Evolutionary conservation across 1,139 yeast genomes (phyloP), one percentile per base, ranked within the genome.

Genomic region (Candida labiduridarum): DNA sequence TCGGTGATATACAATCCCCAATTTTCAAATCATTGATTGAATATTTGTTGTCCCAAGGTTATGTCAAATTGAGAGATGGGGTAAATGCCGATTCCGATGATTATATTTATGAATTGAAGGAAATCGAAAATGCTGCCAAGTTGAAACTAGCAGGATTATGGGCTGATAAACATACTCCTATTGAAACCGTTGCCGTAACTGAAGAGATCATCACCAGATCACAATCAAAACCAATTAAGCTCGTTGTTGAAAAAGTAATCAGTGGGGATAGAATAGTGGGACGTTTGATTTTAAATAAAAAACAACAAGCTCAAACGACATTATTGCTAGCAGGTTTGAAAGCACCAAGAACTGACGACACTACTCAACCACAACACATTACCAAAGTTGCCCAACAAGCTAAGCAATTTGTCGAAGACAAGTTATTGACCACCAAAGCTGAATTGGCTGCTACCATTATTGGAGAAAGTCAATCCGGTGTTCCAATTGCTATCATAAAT

Each of bases 201-300:
- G 74, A 70, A 14, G 63, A 61, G 10, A 68, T 78, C 41, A 67
- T 74, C 49, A 62, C 65, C 16, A 65, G 64, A 49, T 75, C 84
- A 6, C 67, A 65, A 50, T 31, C 45, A 4, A 53, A 66, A 27
- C 82, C 85, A 34, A 67, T 83, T 53, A 72, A 77, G 15, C 76
- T 87, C 19, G 78, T 89, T 52, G 84, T 89, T 31, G 96, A 89
- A 66, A 83, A 80, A 59, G 95, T 87, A 19, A 77, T 89, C 52
- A 75, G 86, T 56, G 96, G 96, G 47, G 96, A 90, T 66, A 72
- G 96, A 49, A 66, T 88, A 36, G 69, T 85, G 49, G 80, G 82
- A 41, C 74, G 96, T 53, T 62, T 87, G 47, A 57, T 86, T 52
- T 63, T 77, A 46, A 63, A 76, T 49, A 69, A 72, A 45, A 60